Evolutionary conservation across 768 basidiomycete genomes (phyloP), one percentile per base, ranked within the genome.

Genomic region (Boletus rubroflammeus): DNA sequence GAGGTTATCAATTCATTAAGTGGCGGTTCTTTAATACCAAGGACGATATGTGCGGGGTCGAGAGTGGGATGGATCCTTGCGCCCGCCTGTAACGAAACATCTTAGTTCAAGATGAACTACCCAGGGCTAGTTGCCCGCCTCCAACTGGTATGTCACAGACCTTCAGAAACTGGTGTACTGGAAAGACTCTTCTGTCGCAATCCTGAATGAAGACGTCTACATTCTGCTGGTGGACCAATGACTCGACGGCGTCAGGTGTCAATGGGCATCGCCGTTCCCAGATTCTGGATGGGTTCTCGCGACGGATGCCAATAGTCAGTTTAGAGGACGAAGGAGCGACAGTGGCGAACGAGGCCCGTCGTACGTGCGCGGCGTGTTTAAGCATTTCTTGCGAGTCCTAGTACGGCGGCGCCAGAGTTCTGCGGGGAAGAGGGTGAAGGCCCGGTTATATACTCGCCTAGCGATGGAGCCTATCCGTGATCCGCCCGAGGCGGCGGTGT

Each of bases 1-100:
- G 72, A 67, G 19, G 76, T 78, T 61, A 83, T 65, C 32, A 93
- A 75, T 57, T 86, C 83, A 26, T 71, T 42, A 7, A 94, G 67
- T 9, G 88, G 87, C 0, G 87, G 83, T 68, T 97, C 94, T 63
- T 97, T 97, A 71, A 97, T 93, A 2, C 94, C 94, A 5, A 94
- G 64, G 31, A 93, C 70, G 48, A 97, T 82, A 58, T 93, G 85
- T 0, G 90, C 84, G 6, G 80, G 73, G 4, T 73, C 69, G 17
- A 92, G 76, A n/a, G 73, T 75, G 11, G 78, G 64, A 51, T 79
- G 77, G 50, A 93, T 67, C 15, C 68, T 74, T 19, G 94, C 93
- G 15, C 94, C 94, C 34, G 86, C 93, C 91, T 95, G 62, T 11
- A 41, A 51, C 6, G 39, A 57, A 50, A 48, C 39, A 28, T n/a